phyloP scores from a whole-genome alignment of 1,284 basidiomycete species.

The Athelia psychrophila region DNA sequence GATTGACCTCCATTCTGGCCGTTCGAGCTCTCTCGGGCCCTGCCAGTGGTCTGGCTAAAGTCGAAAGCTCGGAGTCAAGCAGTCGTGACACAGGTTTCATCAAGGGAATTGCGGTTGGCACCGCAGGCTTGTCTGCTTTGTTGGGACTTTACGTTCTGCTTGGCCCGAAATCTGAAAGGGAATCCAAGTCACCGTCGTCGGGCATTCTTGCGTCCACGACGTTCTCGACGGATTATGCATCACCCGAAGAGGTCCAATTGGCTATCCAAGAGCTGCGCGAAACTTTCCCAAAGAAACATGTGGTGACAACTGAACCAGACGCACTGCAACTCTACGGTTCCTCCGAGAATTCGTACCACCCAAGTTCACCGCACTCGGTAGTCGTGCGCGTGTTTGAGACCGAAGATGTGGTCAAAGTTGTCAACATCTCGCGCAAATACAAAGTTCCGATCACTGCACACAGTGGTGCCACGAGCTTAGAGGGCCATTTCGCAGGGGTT shows the following conservation, averaged over 20 bases:
- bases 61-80: no score
- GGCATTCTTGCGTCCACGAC: no score
- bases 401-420: slow-evolving; percentile 56
- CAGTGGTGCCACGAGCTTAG: slow-evolving; percentile 58
- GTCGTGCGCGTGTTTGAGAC: slow-evolving; percentile 50
- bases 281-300: slow-evolving; percentile 41
- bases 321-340: slow-evolving; percentile 55
- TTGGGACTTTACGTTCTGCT: no score
- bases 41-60: no score
- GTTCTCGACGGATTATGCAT: slow-evolving; percentile 35
- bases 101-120: no score
- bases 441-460: slow-evolving; percentile 55
- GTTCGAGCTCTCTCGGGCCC: no score
- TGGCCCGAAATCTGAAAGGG: no score
- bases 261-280: slow-evolving; percentile 54
- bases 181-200: no score
- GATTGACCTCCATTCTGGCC: no score
- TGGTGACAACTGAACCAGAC: slow-evolving; percentile 49
- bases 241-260: slow-evolving; percentile 41
- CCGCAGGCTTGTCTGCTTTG: no score
- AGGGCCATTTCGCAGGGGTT: slow-evolving; percentile 37
- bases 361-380: slow-evolving; percentile 61
- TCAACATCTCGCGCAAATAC: slow-evolving; percentile 56
- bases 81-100: no score
- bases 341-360: slow-evolving; percentile 68